Evolutionary conservation across 2,329 filamentous ascomycete genomes (phyloP).

Genomic region (Colletotrichum magnum): DNA sequence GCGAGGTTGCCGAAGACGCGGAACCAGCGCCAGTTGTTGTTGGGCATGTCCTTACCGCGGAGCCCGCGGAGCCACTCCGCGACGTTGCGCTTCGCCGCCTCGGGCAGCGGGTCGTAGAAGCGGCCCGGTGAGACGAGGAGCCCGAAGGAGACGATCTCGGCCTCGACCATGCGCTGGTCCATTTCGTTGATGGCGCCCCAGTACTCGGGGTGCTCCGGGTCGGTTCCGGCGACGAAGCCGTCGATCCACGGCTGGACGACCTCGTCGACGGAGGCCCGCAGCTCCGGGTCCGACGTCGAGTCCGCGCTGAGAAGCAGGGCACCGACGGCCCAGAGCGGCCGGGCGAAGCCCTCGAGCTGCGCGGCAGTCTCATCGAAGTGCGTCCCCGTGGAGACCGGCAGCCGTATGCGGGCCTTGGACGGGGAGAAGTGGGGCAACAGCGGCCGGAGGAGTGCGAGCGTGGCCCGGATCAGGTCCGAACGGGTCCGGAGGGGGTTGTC

Average conservation of each 20-base stretch:
- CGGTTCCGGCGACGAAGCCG: conserved; percentile 50
- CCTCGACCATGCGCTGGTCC: conserved; percentile 69
- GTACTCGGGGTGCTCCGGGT: conserved; percentile 55
- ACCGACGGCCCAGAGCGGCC: conserved; percentile 54
- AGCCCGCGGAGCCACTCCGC: conserved; percentile 57
- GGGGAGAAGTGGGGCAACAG: conserved; percentile 52
- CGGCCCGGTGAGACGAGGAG: conserved; percentile 58
- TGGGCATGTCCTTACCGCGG: conserved; percentile 60
- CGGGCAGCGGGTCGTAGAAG: conserved; percentile 50
- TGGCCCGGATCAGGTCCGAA: conserved; percentile 52
- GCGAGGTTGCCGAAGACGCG: conserved; percentile 65
- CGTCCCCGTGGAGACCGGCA: conserved; percentile 55
- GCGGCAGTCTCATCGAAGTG: conserved; percentile 61
- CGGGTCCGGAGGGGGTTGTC: conserved; percentile 55
- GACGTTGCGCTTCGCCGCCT: conserved; percentile 52
- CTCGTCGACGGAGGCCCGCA: conserved; percentile 19
- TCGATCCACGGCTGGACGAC: conserved; percentile 48
- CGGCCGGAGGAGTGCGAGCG: conserved; percentile 51
- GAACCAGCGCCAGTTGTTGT: conserved; percentile 68
- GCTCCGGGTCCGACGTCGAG: conserved; percentile 20
- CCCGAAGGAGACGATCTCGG: conserved; percentile 65
- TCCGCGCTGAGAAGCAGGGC: conserved; percentile 58
- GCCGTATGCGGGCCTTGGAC: conserved; percentile 51
- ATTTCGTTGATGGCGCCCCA: conserved; percentile 62
- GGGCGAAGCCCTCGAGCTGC: conserved; percentile 61